phyloP scores from a whole-genome alignment of 2,329 filamentous ascomycete genomes.

The Fusarium metavorans region DNA sequence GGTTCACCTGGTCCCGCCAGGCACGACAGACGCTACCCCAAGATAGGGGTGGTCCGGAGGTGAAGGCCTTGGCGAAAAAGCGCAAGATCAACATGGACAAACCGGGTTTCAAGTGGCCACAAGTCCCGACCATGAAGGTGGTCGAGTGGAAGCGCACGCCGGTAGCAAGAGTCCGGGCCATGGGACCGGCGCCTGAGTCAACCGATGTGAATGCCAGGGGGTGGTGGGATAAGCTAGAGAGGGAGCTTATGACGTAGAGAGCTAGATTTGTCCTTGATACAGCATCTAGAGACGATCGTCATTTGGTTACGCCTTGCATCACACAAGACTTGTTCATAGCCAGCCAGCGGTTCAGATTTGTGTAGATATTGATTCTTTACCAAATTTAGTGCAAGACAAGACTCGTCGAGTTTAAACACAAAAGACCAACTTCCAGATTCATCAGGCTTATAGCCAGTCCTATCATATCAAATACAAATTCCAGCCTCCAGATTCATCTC shows the following conservation, averaged over 20 bases:
- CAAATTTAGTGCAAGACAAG: not conserved
- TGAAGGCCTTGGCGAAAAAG: conserved; percentile 20
- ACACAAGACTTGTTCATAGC: not conserved
- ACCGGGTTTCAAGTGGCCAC: conserved; percentile 43
- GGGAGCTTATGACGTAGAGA: conserved; percentile 47
- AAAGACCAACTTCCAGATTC: not conserved
- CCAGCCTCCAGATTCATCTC: conserved; percentile 2
- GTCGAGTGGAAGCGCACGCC: conserved; percentile 43
- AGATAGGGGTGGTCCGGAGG: conserved; percentile 28
- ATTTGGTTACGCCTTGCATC: not conserved
- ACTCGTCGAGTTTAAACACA: not conserved
- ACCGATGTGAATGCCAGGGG: conserved; percentile 18
- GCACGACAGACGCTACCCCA: conserved; percentile 46
- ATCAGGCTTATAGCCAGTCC: not conserved
- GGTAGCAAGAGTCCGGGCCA: conserved; percentile 23
- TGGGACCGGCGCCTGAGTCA: conserved; percentile 38
- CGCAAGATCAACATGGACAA: conserved; percentile 24
- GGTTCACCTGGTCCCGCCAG: conserved; percentile 38
- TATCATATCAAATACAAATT: not conserved
- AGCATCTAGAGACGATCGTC: conserved; percentile 12
- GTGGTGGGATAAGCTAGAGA: conserved; percentile 48
- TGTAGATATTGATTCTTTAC: not conserved
- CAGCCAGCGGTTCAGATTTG: not conserved
- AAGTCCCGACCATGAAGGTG: conserved; percentile 35
- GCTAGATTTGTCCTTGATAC: not conserved